Percentiles rank a stretch among this genome's conserved stretches.
Conservation (phyloP, 192 early-diverging fungal species). For the Oehlia diaphana region DNA sequence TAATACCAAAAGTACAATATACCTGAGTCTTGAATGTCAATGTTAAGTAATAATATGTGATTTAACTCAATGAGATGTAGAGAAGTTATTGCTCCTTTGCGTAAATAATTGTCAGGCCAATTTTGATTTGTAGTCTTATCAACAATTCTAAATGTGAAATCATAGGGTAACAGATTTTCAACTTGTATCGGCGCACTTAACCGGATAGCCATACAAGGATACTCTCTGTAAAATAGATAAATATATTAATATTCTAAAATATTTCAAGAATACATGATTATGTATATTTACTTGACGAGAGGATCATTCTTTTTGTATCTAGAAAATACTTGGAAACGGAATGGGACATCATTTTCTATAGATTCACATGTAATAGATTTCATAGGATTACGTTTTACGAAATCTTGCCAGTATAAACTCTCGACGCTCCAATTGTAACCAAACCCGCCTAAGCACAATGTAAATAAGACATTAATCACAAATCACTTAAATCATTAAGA, state of each 20-base stretch:
- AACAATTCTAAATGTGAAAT: constrained; percentile 75
- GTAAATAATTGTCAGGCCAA: constrained; percentile 53
- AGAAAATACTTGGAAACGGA: constrained; percentile 71
- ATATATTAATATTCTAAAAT: neutral
- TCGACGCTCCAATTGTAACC: constrained; percentile 85
- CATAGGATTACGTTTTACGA: constrained; percentile 45
- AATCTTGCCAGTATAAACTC: constrained; percentile 82
- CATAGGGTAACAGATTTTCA: constrained; percentile 94
- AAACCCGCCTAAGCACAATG: constrained; percentile 52
- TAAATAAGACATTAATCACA: too few species aligned
- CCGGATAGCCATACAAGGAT: constrained; percentile 79
- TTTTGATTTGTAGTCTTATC: constrained; percentile 74
- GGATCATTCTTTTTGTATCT: constrained; percentile 50
- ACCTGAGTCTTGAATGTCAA: constrained; percentile 75
- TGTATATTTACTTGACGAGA: constrained; percentile 35
- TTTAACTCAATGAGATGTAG: constrained; percentile 84
- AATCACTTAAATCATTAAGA: too few species aligned
- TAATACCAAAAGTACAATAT: neutral
- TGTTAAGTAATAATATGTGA: constrained; percentile 73
- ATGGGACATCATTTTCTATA: constrained; percentile 48
- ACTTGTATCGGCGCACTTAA: constrained; percentile 81
- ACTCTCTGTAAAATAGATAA: constrained; percentile 36
- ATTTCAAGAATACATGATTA: neutral
- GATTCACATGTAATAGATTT: constrained; percentile 43
- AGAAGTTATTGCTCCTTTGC: constrained; percentile 69